Base-by-base conservation (phyloP, 192 early-diverging fungal species). In the Coemansia sp. region DNA sequence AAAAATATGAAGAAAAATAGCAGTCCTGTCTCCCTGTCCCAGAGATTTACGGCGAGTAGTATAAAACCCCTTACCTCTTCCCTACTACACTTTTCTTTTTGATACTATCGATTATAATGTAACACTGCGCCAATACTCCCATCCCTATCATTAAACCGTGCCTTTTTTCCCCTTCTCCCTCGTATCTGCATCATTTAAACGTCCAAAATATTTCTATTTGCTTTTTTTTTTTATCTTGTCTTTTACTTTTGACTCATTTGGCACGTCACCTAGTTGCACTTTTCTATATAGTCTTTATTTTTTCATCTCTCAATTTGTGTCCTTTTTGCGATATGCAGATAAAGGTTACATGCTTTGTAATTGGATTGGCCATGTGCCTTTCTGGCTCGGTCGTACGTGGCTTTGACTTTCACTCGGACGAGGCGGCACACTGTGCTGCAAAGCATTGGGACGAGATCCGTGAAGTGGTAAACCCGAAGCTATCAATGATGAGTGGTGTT, bases 381-480 rank as follows among this genome's bases (percentile, higher is more conserved):
- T 59, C 55, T 4, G 31, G 54, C 40, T 43, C 63, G 0, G 38
- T 60, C 2, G 77, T 29, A 3, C 11, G 34, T 2, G 78, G 31
- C 3, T 57, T 80, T 44, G 74, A 80, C 65, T 80, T 80, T 46
- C 70, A 80, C 29, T 76, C 79, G 31, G 70, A 72, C 47, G 61
- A 75, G 52, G 72, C 79, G 0, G 70, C 71, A 11, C 33, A 72
- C 11, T 80, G 79, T 27, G 74, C 79, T 16, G 51, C 24, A 1
- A 67, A 70, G 46, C 73, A 80, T 60, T 80, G 79, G 79, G 49
- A 41, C 41, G 79, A 80, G 52, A 80, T 80, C 47, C 63, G 70
- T 22, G 59, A 13, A 0, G 54, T 76, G 16, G 74, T 67, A 16
- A 67, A 80, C 40, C 79, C 79, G 4, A 76, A 76, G 52, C 68